phyloP scores from a whole-genome alignment of 2,329 filamentous ascomycete genomes.

The Immersiporthe knoxdaviesiana region DNA sequence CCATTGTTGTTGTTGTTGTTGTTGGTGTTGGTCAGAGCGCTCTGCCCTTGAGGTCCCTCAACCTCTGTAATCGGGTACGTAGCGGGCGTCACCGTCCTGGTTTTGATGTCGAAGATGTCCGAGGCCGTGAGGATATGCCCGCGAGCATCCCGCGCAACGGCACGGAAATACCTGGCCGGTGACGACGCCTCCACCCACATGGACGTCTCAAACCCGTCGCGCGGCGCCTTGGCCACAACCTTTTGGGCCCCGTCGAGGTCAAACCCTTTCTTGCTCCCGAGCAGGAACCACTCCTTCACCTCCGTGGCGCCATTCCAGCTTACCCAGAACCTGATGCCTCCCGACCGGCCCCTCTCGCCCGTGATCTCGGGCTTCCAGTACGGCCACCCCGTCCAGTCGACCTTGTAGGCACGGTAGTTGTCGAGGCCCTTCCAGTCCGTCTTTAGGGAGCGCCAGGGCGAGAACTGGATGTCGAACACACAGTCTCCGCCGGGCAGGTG shows the following conservation, averaged over 20 bases:
- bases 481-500: slow-evolving; percentile 43
- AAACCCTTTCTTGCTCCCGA: slow-evolving; percentile 18
- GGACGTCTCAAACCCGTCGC: slow-evolving; percentile 18
- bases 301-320: slow-evolving; percentile 31
- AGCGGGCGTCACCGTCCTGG: neutral
- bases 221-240: slow-evolving; percentile 23
- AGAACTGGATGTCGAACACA: slow-evolving; percentile 47
- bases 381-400: slow-evolving; percentile 30
- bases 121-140: slow-evolving; percentile 6
- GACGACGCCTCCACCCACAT: slow-evolving; percentile 2
- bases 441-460: slow-evolving; percentile 32
- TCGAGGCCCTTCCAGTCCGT: slow-evolving; percentile 29
- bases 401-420: slow-evolving; percentile 36
- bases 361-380: slow-evolving; percentile 31
- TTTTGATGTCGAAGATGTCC: slow-evolving; percentile 4
- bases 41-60: neutral
- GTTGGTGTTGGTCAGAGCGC: neutral
- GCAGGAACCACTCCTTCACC: slow-evolving; percentile 27
- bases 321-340: slow-evolving; percentile 18
- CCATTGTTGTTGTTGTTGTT: neutral
- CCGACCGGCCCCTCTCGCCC: slow-evolving; percentile 25
- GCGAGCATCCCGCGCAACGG: neutral
- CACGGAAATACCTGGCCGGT: slow-evolving; percentile 8
- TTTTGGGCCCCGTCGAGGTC: slow-evolving; percentile 25
- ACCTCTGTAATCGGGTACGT: slow-evolving; percentile 6